Conservation (phyloP, 2,329 filamentous ascomycete genomes). For the Diaporthe destruens region DNA sequence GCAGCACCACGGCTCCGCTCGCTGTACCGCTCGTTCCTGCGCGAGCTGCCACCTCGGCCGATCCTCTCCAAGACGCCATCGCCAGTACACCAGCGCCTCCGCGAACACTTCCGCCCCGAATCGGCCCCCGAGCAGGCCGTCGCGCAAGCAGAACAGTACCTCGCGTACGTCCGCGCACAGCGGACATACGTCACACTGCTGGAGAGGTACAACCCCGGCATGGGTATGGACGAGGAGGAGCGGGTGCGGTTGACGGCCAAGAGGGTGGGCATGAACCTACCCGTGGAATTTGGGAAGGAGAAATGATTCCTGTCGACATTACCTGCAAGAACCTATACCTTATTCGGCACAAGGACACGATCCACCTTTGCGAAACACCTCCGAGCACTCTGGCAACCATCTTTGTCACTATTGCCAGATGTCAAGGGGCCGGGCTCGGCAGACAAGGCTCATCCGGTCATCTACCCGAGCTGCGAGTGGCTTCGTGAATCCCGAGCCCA, state of each 20-base stretch:
- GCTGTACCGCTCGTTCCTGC: conserved; percentile 88
- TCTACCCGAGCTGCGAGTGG: too few relatives aligned
- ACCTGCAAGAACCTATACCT: neutral
- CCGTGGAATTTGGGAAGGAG: conserved; percentile 66
- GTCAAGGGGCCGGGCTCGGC: neutral
- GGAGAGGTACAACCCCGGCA: conserved; percentile 94
- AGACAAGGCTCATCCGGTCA: neutral
- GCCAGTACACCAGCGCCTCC: conserved; percentile 77
- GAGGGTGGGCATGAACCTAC: conserved; percentile 91
- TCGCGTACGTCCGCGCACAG: conserved; percentile 87
- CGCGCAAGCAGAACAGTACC: conserved; percentile 78
- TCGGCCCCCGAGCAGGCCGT: conserved; percentile 47
- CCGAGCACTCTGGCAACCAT: neutral
- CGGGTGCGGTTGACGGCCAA: conserved; percentile 85
- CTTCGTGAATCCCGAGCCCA: too few relatives aligned
- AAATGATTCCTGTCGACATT: conserved; percentile 25
- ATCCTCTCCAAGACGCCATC: conserved; percentile 70
- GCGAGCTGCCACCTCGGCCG: conserved; percentile 84
- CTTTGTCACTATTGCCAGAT: too few relatives aligned
- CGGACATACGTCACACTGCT: conserved; percentile 83
- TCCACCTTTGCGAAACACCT: too few relatives aligned
- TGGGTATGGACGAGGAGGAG: conserved; percentile 89
- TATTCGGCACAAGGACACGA: too few relatives aligned
- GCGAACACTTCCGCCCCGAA: conserved; percentile 66
- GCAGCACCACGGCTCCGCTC: conserved; percentile 71